Conservation (phyloP, 176 grass and related monocot species). For the Coix lacrymajobi region DNA sequence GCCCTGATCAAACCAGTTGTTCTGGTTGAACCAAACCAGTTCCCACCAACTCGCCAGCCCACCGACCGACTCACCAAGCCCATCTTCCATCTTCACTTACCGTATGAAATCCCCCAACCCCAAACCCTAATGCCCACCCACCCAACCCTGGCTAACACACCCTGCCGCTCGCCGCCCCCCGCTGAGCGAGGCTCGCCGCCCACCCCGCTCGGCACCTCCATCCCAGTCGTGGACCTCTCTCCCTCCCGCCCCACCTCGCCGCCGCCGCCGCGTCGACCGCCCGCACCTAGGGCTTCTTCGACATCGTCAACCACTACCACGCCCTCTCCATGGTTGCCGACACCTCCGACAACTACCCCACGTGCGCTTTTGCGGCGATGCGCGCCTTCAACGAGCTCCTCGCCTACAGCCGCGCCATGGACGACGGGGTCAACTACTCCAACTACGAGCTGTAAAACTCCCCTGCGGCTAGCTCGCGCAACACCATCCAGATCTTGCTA, state of each 20-base stretch:
- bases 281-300: slow-evolving; percentile 76
- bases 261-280: slow-evolving; percentile 40
- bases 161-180: too few relatives aligned
- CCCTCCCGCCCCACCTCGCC: slow-evolving; percentile 28
- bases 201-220: slow-evolving; percentile 21
- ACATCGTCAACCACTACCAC: slow-evolving; percentile 57
- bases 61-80: too few relatives aligned
- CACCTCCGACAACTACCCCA: background rate
- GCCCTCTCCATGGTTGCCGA: background rate
- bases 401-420: slow-evolving; percentile 45
- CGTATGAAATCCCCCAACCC: too few relatives aligned
- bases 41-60: too few relatives aligned
- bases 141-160: too few relatives aligned
- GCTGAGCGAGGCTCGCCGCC: too few relatives aligned
- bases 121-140: too few relatives aligned
- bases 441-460: slow-evolving; percentile 71
- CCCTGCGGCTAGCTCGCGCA: slow-evolving; percentile 79
- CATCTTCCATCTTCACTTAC: too few relatives aligned
- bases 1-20: too few relatives aligned
- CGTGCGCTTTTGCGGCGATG: slow-evolving; percentile 44
- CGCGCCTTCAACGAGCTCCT: slow-evolving; percentile 76
- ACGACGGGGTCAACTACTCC: slow-evolving; percentile 62
- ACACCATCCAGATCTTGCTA: slow-evolving; percentile 62
- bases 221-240: slow-evolving; percentile 53
- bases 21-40: too few relatives aligned